A percentile compares a stretch with the other conserved stretches of the same genome.
phyloP scores from a whole-genome alignment of 2,329 filamentous ascomycete species.

The Exophiala phaeomuriformis region DNA sequence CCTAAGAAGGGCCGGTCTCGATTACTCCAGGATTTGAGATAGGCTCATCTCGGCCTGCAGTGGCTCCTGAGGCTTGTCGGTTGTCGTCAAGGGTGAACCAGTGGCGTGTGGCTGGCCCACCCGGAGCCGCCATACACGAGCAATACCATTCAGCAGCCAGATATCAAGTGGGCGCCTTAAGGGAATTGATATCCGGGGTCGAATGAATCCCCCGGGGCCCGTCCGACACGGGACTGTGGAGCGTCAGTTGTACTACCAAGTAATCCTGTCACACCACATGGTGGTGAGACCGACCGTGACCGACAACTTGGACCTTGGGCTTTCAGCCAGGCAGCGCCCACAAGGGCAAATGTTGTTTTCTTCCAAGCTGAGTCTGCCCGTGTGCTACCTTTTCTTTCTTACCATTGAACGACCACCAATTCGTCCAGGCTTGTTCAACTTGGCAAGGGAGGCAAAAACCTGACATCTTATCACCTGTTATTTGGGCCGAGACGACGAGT shows the following conservation, averaged over 20 bases:
- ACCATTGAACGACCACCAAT: background rate
- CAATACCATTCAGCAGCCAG: background rate
- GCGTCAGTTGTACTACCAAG: background rate
- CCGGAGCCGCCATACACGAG: background rate
- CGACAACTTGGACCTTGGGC: background rate
- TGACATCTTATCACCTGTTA: background rate
- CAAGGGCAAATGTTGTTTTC: background rate
- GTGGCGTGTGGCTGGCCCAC: constrained; percentile 1
- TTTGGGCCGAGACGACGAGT: too few species aligned
- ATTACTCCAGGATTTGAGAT: constrained; percentile 1
- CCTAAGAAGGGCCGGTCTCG: background rate
- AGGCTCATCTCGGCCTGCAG: background rate
- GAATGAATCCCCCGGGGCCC: background rate
- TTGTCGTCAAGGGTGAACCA: background rate
- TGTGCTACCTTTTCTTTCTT: background rate
- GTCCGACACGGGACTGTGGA: background rate
- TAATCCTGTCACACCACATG: constrained; percentile 16
- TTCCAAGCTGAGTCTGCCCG: background rate
- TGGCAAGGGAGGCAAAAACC: background rate
- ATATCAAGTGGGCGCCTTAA: background rate
- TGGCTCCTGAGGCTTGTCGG: background rate
- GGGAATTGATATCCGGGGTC: background rate
- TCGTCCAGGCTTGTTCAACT: background rate
- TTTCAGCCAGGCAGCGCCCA: background rate
- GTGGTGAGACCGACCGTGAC: constrained; percentile 8